These are phyloP conservation scores for Pythium utonaiense DNA, from an alignment of 352 stramenopile species.

Conservation along the genomic window DNA sequence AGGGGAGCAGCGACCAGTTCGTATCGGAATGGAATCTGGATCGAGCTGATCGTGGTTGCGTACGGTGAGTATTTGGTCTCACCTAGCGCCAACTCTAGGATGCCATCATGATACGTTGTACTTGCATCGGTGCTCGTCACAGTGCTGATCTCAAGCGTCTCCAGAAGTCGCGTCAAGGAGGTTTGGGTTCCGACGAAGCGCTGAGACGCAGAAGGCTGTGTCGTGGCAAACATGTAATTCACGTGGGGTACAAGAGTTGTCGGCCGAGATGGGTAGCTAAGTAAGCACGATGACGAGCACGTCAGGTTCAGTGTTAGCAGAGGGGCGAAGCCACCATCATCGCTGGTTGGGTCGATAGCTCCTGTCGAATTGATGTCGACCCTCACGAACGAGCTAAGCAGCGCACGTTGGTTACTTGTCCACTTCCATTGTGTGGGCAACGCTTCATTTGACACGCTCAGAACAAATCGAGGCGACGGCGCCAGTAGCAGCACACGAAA, in stretches of 20 bases:
- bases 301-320: conserved; percentile 6
- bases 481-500: not conserved
- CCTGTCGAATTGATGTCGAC: not conserved
- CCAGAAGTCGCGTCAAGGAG: conserved; percentile 2
- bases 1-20: not conserved
- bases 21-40: not conserved
- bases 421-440: not conserved
- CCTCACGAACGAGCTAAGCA: not conserved
- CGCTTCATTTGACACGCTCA: not conserved
- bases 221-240: not conserved
- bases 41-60: not conserved
- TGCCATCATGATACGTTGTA: not conserved
- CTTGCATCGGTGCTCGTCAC: not conserved
- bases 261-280: not conserved
- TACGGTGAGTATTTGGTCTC: conserved; percentile 3
- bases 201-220: not conserved
- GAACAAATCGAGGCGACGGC: conserved; percentile 1
- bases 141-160: conserved; percentile 2
- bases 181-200: conserved; percentile 12
- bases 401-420: not conserved
- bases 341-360: not conserved
- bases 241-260: conserved; percentile 1
- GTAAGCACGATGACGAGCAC: conserved; percentile 10
- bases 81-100: not conserved
- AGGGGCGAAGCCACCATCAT: not conserved